phyloP scores from a whole-genome alignment of 1,284 basidiomycete species.

The Irpex sp. region DNA sequence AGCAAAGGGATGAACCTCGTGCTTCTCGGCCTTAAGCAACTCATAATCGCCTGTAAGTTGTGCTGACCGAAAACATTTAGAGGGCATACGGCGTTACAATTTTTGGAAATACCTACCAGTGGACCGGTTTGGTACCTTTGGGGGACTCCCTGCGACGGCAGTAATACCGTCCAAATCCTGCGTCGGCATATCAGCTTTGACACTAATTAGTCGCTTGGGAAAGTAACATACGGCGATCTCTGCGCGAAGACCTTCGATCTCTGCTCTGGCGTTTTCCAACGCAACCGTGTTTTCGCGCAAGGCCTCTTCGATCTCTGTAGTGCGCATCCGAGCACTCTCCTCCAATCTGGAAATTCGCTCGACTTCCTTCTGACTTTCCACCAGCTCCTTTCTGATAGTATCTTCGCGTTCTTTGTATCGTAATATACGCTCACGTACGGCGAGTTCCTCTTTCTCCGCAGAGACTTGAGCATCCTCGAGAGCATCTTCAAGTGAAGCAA shows the following conservation, averaged over 20 bases:
- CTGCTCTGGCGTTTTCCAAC: constrained; percentile 87
- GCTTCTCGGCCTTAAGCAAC: constrained; percentile 13
- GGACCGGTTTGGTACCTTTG: constrained; percentile 39
- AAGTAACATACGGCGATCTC: constrained; percentile 67
- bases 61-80: not conserved
- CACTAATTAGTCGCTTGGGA: not conserved
- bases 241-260: constrained; percentile 80
- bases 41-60: constrained; percentile 9
- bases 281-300: constrained; percentile 85
- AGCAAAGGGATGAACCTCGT: not conserved
- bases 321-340: constrained; percentile 52
- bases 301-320: constrained; percentile 86
- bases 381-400: constrained; percentile 63
- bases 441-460: constrained; percentile 72
- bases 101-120: constrained; percentile 30
- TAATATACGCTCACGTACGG: constrained; percentile 60
- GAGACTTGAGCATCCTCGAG: constrained; percentile 75
- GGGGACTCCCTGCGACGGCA: constrained; percentile 23
- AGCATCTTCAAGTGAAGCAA: constrained; percentile 77
- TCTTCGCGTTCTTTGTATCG: constrained; percentile 80
- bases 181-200: not conserved
- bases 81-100: not conserved
- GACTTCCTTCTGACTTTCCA: constrained; percentile 58
- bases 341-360: constrained; percentile 65
- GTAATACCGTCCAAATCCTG: constrained; percentile 39